phyloP scores from a whole-genome alignment of 2,329 filamentous ascomycete species.

The Beauveria australis region DNA sequence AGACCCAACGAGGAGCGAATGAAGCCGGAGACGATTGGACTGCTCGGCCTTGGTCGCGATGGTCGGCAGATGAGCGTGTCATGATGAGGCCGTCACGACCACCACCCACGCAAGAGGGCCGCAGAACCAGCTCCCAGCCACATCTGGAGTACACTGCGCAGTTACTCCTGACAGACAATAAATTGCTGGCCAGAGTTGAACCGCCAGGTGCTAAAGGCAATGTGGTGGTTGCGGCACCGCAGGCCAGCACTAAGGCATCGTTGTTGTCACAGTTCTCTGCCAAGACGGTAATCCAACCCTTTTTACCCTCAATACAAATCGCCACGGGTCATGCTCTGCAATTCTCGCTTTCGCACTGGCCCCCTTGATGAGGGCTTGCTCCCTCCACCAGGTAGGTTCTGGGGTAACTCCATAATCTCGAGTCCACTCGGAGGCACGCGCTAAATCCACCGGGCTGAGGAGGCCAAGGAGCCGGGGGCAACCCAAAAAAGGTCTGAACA shows the following conservation, averaged over 20 bases:
- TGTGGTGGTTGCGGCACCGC: background rate
- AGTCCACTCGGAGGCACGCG: background rate
- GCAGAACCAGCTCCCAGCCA: background rate
- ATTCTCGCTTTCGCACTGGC: conserved; percentile 8
- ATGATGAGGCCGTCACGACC: conserved; percentile 7
- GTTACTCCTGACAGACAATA: background rate
- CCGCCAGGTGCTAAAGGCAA: background rate
- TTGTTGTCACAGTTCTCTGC: background rate
- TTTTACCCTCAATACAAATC: background rate
- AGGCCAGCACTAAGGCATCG: background rate
- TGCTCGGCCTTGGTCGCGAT: background rate
- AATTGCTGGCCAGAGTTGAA: background rate
- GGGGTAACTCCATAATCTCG: conserved; percentile 2
- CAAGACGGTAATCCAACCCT: conserved; percentile 2
- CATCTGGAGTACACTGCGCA: background rate
- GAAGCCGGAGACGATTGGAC: background rate
- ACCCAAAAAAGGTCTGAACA: background rate
- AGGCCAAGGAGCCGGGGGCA: background rate
- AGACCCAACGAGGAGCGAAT: conserved; percentile 6
- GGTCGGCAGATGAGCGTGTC: background rate
- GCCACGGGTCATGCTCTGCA: conserved; percentile 7
- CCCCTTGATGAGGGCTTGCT: background rate
- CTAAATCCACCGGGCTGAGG: background rate
- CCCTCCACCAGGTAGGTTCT: background rate
- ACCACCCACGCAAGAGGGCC: background rate